Percentiles rank a stretch among this genome's conserved stretches.
These are phyloP conservation scores for Cytospora leucostoma DNA, from an alignment of 2,329 filamentous ascomycete species.

Conservation along the genomic window DNA sequence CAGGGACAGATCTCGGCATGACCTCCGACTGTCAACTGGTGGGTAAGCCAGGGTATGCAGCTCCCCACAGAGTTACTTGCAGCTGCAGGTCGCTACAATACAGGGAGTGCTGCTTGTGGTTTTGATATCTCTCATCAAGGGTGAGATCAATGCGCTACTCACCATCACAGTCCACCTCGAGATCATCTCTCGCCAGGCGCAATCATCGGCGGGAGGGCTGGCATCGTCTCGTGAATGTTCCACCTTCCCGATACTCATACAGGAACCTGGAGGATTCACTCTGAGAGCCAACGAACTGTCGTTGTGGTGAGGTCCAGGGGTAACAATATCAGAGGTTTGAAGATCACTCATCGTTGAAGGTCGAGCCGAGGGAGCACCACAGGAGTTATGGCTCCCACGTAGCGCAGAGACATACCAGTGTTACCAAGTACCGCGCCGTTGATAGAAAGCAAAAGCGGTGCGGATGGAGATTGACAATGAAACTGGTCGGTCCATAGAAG, in stretches of 20 bases:
- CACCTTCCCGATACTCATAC: neutral
- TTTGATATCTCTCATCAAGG: neutral
- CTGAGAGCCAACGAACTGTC: neutral
- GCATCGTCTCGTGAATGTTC: neutral
- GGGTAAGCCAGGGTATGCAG: slow-evolving; percentile 9
- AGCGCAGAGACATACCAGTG: neutral
- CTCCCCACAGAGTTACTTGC: slow-evolving; percentile 12
- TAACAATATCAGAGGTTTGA: too few species aligned
- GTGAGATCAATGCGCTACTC: neutral
- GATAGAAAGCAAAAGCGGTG: too few species aligned
- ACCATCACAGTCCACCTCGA: neutral
- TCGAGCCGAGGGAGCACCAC: neutral
- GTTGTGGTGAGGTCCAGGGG: neutral
- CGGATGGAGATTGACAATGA: too few species aligned
- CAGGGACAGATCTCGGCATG: slow-evolving; percentile 12
- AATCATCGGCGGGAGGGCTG: neutral
- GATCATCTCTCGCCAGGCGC: neutral
- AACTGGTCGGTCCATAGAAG: neutral
- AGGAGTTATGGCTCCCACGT: neutral
- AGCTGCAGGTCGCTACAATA: slow-evolving; percentile 15
- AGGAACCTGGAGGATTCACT: neutral
- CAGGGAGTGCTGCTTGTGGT: neutral
- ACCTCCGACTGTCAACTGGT: slow-evolving; percentile 9
- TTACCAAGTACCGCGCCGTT: neutral
- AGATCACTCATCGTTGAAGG: neutral